Base-by-base conservation (phyloP, 2,329 filamentous ascomycete species). In the Gnomoniopsis sp. region DNA sequence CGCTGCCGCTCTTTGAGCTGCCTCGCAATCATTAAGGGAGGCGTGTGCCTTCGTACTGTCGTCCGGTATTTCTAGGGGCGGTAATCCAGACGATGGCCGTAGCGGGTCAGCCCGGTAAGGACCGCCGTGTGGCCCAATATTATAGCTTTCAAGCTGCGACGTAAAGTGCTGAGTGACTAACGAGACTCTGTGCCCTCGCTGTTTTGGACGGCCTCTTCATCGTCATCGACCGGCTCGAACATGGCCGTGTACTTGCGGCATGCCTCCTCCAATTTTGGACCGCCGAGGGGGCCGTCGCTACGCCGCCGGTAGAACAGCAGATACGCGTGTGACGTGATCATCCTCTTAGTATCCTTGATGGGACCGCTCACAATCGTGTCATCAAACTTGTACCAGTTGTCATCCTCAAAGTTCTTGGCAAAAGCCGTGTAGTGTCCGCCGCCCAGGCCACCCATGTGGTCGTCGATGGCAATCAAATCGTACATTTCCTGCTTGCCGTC, bases 351-450 rank as follows among this genome's bases (percentile, higher is more conserved):
- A 60, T 90, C 83, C 30, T 77, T 79, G 7, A 83, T 79, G 65
- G 80, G 81, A 36, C 19, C 19, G 41, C 80, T 83, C 19, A 92
- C 90, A 14, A 83, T 85, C 8, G 90, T 89, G 74, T 97, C 93
- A 72, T 99, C 98, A 73, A 96, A 98, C 66, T 96, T 90, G 72
- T 97, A 97, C 95, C 95, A 99, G 72, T 89, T 81, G 58, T 84
- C 84, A 68, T 96, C 91, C 61, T 90, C 80, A 73, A 96, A 97
- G 72, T 96, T 98, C 77, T 91, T 93, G 43, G 92, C 93, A 72
- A 88, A 93, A 30, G 95, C 95, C 21, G 93, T 98, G 76, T 99
- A 99, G 73, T 99, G 95, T 1, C 95, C 95, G 46, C 95, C 95
- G 60, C 92, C 92, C 41, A 99, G 83, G 33, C 92, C 91, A 61